These are phyloP conservation scores for Fusarium tupiense DNA, from an alignment of 2,329 filamentous ascomycete species.

Conservation along the genomic window DNA sequence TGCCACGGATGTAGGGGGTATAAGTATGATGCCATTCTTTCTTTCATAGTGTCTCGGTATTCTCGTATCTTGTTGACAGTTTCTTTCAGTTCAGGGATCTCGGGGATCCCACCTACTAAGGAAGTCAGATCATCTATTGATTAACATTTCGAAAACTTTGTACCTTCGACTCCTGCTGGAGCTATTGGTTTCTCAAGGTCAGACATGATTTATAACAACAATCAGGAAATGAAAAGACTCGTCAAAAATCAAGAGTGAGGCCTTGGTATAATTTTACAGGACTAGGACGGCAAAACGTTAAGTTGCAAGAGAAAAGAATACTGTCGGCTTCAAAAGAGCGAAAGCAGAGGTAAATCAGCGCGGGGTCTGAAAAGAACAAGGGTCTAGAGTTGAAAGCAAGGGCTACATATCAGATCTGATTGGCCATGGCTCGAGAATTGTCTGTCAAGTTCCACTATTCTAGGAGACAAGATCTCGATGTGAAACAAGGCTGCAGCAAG, in stretches of 20 bases:
- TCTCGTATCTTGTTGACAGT: background rate
- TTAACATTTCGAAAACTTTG: fast-evolving
- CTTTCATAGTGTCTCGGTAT: background rate
- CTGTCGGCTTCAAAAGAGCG: background rate
- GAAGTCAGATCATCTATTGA: fast-evolving
- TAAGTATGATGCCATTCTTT: background rate
- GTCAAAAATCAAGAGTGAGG: background rate
- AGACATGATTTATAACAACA: background rate
- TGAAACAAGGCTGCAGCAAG: background rate
- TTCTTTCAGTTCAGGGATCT: background rate
- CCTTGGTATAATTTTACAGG: fast-evolving
- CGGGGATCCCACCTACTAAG: background rate
- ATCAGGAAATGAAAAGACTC: background rate
- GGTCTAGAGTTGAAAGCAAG: background rate
- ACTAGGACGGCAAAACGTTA: background rate
- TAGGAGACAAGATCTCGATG: fast-evolving
- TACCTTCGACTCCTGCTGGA: background rate
- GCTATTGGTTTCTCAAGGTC: background rate
- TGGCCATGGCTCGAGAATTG: background rate
- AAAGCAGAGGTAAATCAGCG: background rate
- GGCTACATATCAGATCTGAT: background rate
- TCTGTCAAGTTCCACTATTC: fast-evolving
- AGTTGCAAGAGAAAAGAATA: background rate
- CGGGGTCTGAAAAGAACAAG: background rate
- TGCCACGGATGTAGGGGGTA: background rate